Evolutionary conservation across 2,329 filamentous ascomycete genomes (phyloP), one percentile per base, ranked within the genome.

Genomic region (Diaporthe ilicicola): DNA sequence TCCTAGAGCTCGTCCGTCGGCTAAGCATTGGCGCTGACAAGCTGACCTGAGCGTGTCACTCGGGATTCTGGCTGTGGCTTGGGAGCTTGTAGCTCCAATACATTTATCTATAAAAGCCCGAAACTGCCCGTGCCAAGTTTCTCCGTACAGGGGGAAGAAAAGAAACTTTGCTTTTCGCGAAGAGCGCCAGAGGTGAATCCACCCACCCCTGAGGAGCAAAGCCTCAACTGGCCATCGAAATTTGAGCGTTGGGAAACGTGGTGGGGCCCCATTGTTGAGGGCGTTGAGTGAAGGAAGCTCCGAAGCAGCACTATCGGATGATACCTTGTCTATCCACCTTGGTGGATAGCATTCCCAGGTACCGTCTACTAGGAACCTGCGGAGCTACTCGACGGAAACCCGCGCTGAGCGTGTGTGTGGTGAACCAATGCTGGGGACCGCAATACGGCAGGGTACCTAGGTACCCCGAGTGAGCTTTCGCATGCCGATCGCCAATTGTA

Each of bases 181-280:
- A 29, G 27, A 29, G 44, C 53, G 48, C 42, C 32, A 53, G 10
- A 29, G 27, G 62, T 32, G 46, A 51, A 66, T 66, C 32, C 46
- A 42, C 46, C 61, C 37, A 61, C 62, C 46, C 50, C 62, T 66
- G 62, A 15, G 32, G n/a, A 34, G n/a, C 53, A 34, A 56, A 59
- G 39, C 42, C 59, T 48, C 59, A 62, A 62, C 59, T 62, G 59
- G 59, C 42, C 42, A 19, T 32, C 27, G 59, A 62, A 48, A 62
- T 48, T 50, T 62, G 65, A 68, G 44, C 53, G 65, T 68, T 68
- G 65, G 65, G 65, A 68, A 68, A 50, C 37, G 32, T 55, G n/a
- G n/a, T n/a, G 42, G 65, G 44, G 29, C 65, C 46, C 65, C 53
- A 68, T 68, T 56, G 65, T 68, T 68, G 65, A 68, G 65, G 34